These are phyloP conservation scores for Xerocomus potaroensis DNA, from an alignment of 768 basidiomycete genomes.

Conservation along the genomic window DNA sequence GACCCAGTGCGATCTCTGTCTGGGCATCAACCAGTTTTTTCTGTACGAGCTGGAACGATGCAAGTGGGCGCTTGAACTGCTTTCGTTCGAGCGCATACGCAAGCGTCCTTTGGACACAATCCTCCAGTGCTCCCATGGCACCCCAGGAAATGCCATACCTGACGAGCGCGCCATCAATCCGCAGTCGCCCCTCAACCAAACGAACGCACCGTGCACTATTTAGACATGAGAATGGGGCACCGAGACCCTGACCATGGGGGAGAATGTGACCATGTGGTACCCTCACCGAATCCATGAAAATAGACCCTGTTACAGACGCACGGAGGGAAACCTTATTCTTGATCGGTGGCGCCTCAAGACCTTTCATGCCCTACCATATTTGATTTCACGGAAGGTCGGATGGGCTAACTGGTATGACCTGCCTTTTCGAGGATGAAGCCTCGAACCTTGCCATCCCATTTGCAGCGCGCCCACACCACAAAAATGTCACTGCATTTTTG, in stretches of 20 bases:
- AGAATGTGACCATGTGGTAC: conserved; percentile 72
- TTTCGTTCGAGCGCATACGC: conserved; percentile 84
- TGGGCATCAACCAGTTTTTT: conserved; percentile 96
- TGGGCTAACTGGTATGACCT: not conserved
- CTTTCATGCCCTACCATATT: conserved; percentile 62
- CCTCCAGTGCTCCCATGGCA: conserved; percentile 92
- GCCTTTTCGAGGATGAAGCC: conserved; percentile 93
- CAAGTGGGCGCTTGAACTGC: conserved; percentile 87
- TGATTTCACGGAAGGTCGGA: not conserved
- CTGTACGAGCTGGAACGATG: conserved; percentile 95
- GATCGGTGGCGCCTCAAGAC: conserved; percentile 80
- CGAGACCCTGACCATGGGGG: conserved; percentile 71
- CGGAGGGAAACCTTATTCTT: conserved; percentile 92
- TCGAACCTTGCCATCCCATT: conserved; percentile 88
- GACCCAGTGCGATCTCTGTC: conserved; percentile 76
- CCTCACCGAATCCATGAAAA: conserved; percentile 90
- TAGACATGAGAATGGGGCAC: conserved; percentile 87
- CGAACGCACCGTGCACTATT: conserved; percentile 70
- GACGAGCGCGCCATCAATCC: not conserved
- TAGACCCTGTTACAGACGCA: conserved; percentile 76
- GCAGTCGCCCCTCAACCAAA: not conserved
- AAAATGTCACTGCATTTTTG: conserved; percentile 66
- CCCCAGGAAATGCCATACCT: conserved; percentile 93
- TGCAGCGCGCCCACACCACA: conserved; percentile 90
- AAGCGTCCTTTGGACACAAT: conserved; percentile 74